Percentiles rank a stretch among this genome's conserved stretches.
These are phyloP conservation scores for Fusarium beomiforme DNA, from an alignment of 2,329 filamentous ascomycete species.

Conservation along the genomic window DNA sequence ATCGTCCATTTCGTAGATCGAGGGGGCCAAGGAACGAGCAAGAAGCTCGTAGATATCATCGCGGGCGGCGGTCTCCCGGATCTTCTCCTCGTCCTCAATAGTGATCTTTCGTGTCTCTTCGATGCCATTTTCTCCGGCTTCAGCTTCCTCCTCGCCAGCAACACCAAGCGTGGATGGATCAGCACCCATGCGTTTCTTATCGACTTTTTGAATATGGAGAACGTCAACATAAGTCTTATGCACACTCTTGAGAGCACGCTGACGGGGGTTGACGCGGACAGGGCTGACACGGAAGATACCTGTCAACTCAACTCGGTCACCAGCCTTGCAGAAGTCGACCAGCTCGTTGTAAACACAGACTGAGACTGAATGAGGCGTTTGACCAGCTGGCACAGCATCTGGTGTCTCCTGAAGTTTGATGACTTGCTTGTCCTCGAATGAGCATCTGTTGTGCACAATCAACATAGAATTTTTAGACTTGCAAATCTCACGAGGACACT, in stretches of 20 bases:
- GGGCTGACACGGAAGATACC: slow-evolving; percentile 97
- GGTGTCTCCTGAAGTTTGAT: slow-evolving; percentile 99
- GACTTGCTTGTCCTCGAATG: slow-evolving; percentile 96
- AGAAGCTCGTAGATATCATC: slow-evolving; percentile 94
- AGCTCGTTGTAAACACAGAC: slow-evolving; percentile 96
- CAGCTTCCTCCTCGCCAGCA: slow-evolving; percentile 73
- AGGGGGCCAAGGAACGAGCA: slow-evolving; percentile 89
- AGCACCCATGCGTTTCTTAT: slow-evolving; percentile 92
- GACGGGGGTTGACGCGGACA: slow-evolving; percentile 91
- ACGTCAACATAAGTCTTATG: slow-evolving; percentile 99
- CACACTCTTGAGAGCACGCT: slow-evolving; percentile 90
- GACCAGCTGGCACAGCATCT: slow-evolving; percentile 91
- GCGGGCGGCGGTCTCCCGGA: slow-evolving; percentile 80
- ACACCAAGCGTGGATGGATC: slow-evolving; percentile 89
- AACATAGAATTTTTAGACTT: slow-evolving; percentile 94
- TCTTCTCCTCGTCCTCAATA: slow-evolving; percentile 89
- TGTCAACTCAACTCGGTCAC: slow-evolving; percentile 94
- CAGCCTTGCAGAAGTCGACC: slow-evolving; percentile 97
- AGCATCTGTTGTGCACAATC: slow-evolving; percentile 94
- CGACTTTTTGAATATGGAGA: slow-evolving; percentile 94
- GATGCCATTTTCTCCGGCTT: slow-evolving; percentile 75
- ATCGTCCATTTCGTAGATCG: slow-evolving; percentile 97
- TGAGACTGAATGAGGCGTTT: slow-evolving; percentile 97
- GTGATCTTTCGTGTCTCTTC: slow-evolving; percentile 86
- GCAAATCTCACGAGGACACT: slow-evolving; percentile 86